Conservation (phyloP, 148 eudicot species). For the Nepenthes gracilis region DNA sequence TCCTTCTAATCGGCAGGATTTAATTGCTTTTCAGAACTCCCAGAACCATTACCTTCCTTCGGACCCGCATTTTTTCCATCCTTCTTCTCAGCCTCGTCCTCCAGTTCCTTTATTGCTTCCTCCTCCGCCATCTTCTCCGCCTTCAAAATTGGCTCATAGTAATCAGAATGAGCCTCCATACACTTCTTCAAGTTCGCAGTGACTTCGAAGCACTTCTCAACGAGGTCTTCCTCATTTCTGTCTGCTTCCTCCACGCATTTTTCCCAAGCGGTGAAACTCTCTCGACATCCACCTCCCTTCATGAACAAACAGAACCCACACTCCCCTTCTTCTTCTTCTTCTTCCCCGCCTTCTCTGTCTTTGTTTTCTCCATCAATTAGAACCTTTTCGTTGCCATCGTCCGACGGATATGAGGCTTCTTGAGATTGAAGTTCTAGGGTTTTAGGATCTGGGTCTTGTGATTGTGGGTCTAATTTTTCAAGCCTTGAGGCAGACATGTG, state of each 20-base stretch:
- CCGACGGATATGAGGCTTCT: not conserved
- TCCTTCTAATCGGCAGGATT: not conserved
- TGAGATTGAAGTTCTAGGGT: conserved; percentile 5
- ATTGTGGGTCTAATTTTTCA: not conserved
- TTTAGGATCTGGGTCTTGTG: conserved; percentile 22
- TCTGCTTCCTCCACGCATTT: conserved; percentile 40
- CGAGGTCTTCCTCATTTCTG: conserved; percentile 35
- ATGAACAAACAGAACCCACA: conserved; percentile 64
- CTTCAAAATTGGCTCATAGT: conserved; percentile 33
- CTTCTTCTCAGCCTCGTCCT: conserved; percentile 13
- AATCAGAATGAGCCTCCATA: conserved; percentile 47
- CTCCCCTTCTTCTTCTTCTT: conserved; percentile 37
- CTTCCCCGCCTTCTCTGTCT: conserved; percentile 22
- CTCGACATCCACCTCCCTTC: conserved; percentile 64
- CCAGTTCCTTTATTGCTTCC: conserved; percentile 24
- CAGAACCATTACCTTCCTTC: not conserved
- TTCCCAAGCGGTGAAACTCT: conserved; percentile 40
- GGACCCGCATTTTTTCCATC: conserved; percentile 4
- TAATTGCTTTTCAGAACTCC: not conserved
- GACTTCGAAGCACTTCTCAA: conserved; percentile 38
- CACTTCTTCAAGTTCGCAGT: conserved; percentile 41
- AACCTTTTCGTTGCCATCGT: conserved; percentile 4
- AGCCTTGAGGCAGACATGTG: no score
- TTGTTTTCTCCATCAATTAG: conserved; percentile 1
- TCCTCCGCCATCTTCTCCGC: conserved; percentile 45